Conservation (phyloP, 306 rosid species). For the Luffa acutangula region DNA sequence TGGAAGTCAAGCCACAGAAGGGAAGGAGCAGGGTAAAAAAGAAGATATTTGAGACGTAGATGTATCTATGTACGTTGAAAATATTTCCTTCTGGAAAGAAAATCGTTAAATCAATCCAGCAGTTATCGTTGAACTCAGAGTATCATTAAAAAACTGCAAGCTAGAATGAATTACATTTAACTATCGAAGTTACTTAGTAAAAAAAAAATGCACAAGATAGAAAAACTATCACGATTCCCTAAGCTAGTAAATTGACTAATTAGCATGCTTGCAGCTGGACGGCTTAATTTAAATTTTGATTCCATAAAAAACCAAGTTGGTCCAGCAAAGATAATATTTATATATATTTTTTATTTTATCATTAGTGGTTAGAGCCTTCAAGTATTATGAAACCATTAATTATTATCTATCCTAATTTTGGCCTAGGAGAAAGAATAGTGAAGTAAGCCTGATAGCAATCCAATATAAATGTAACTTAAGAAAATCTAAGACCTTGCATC, state of each 20-base stretch:
- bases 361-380: neutral
- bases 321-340: neutral
- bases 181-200: neutral
- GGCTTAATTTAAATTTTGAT: neutral
- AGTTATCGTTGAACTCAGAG: neutral
- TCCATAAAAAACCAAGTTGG: neutral
- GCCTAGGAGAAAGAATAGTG: neutral
- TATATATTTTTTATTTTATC: neutral
- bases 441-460: neutral
- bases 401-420: too few relatives aligned
- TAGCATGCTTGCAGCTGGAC: neutral
- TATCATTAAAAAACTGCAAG: neutral
- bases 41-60: neutral
- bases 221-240: neutral
- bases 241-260: neutral
- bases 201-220: neutral
- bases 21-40: neutral
- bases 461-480: neutral
- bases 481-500: neutral
- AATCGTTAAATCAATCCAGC: neutral
- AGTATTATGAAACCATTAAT: neutral
- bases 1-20: conserved; percentile 11
- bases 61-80: neutral
- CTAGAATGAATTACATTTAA: neutral
- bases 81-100: neutral